Evolutionary conservation across 192 early-diverging fungal species (phyloP), one percentile per base, ranked within the genome.

Genomic region (Linnemannia elongata): DNA sequence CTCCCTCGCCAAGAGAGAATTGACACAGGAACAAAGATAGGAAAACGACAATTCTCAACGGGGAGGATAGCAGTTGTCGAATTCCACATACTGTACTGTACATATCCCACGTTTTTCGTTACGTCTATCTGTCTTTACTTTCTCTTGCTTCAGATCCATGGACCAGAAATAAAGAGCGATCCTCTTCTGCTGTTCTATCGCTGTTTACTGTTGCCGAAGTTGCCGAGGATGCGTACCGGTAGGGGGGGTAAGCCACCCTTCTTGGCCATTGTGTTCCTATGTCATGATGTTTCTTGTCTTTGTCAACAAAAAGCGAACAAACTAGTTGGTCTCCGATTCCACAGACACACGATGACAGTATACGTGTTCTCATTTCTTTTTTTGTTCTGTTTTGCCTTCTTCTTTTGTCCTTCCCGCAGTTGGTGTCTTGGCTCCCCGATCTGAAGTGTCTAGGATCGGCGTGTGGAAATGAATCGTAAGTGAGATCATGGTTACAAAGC

Each of bases 401-500:
- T 60, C 24, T 66, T 66, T 66, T 66, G 60, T 66, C n/a, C 60
- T 33, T 71, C 69, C 39, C 69, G 39, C 39, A 42, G 35, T 27
- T 71, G 41, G 3, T 41, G 41, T 71, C 35, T 42, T 41, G 27
- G 27, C 33, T 68, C 33, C n/a, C 66, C 66, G 33, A 68, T 68
- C 33, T 33, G 9, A 13, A 30, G 38, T 68, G 60, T 66, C 13
- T 66, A 30, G 60, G 60, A 66, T 66, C 60, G 60, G 60, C 60
- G 30, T 66, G 60, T 66, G 60, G 60, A 66, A 66, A 52, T 52
- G 49, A 52, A 20, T 6, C 49, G n/a, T 24, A 33, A 66, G 60
- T 66, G 27, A 66, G 60, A 66, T 33, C 60, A 66, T 66, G 60
- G 60, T 66, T 1, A 66, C 60, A 66, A 66, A 66, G 27, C 60